Conservation (phyloP, 805 yeast species). For the Candida oleophila region DNA sequence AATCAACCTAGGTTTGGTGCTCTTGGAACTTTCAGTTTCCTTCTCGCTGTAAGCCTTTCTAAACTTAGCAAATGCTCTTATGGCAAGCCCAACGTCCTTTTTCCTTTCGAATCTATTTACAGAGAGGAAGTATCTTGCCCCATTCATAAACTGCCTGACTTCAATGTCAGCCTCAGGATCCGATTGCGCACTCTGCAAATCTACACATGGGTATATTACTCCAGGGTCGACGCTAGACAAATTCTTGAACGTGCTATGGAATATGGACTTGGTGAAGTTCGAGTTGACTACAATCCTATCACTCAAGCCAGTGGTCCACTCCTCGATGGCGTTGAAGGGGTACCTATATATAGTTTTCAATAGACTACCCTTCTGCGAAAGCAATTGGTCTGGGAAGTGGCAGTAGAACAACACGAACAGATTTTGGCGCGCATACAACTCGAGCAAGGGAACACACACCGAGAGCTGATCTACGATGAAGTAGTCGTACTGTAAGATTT, state of each 20-base stretch:
- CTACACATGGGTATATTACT: conserved; percentile 81
- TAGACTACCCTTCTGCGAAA: conserved; percentile 56
- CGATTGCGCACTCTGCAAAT: conserved; percentile 25
- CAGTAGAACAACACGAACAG: conserved; percentile 80
- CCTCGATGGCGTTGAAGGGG: conserved; percentile 85
- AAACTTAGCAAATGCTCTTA: conserved; percentile 59
- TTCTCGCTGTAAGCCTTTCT: conserved; percentile 7
- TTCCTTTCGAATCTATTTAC: conserved; percentile 88
- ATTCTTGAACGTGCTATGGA: conserved; percentile 57
- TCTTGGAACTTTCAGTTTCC: conserved; percentile 19
- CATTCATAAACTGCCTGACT: conserved; percentile 33
- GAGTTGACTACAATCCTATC: conserved; percentile 88
- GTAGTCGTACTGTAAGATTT: conserved; percentile 56
- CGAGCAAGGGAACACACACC: conserved; percentile 75
- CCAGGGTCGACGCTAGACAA: conserved; percentile 42
- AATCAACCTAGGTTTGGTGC: conserved; percentile 48
- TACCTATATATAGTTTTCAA: conserved; percentile 66
- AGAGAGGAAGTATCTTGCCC: conserved; percentile 55
- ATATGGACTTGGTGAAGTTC: conserved; percentile 72
- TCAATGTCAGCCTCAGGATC: conserved; percentile 28
- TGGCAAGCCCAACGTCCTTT: conserved; percentile 78
- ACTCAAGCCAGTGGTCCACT: conserved; percentile 70
- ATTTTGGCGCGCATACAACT: conserved; percentile 33
- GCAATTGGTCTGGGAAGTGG: conserved; percentile 89
- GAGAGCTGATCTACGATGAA: conserved; percentile 88